Conservation (phyloP, 192 early-diverging fungal species). For the Entophlyctis luteolus region DNA sequence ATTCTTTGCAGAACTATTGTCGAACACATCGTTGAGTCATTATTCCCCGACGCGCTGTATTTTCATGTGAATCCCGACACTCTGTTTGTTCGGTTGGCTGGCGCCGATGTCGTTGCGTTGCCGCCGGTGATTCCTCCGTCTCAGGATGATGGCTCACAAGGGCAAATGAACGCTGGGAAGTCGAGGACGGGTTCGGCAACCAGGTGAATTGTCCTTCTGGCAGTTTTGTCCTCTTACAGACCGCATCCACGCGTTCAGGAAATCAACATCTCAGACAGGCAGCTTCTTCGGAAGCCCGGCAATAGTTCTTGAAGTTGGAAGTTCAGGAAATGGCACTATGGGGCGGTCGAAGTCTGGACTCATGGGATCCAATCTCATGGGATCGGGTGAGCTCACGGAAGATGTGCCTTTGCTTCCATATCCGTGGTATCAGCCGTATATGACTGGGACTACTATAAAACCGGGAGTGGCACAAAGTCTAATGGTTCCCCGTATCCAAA, state of each 20-base stretch:
- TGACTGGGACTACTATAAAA: not conserved
- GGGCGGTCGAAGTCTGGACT: too few species aligned
- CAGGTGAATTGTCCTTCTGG: too few species aligned
- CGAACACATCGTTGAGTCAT: too few species aligned
- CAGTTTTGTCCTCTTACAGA: too few species aligned
- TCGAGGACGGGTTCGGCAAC: too few species aligned
- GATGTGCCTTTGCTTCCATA: not conserved
- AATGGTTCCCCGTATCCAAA: conserved; percentile 4
- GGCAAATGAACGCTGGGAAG: too few species aligned
- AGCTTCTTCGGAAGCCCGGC: not conserved
- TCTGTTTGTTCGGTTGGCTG: conserved; percentile 4
- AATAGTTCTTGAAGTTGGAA: not conserved
- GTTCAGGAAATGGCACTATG: not conserved
- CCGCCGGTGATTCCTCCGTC: not conserved
- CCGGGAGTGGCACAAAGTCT: not conserved
- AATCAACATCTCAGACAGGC: too few species aligned
- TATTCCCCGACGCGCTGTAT: not conserved
- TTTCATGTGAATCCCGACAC: conserved; percentile 3
- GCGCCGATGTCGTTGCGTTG: not conserved
- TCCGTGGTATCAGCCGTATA: conserved; percentile 5
- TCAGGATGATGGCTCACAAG: not conserved
- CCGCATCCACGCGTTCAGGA: too few species aligned
- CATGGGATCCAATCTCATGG: too few species aligned
- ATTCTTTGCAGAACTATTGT: not conserved
- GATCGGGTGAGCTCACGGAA: not conserved